Evolutionary conservation across 2,329 filamentous ascomycete species (phyloP).

Genomic region (Chrysoporthe cubensis): DNA sequence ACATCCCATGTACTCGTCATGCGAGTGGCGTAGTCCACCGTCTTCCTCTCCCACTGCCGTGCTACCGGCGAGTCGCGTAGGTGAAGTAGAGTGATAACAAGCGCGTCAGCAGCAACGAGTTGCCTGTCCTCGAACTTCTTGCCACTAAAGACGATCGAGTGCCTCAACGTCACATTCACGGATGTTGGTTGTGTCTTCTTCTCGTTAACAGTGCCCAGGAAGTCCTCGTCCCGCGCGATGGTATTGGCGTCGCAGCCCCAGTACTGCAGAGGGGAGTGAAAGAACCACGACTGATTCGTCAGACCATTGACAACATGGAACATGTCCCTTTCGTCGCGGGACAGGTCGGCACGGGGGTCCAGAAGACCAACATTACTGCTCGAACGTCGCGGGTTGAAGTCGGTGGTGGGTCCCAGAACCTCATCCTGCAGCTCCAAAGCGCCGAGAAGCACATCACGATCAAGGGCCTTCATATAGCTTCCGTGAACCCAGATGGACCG

Average conservation of each 20-base stretch:
- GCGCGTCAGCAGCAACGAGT: constrained; percentile 73
- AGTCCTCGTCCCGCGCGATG: constrained; percentile 63
- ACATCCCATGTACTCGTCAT: constrained; percentile 63
- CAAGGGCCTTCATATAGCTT: constrained; percentile 76
- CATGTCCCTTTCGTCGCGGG: constrained; percentile 53
- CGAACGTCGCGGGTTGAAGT: constrained; percentile 55
- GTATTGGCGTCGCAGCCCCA: constrained; percentile 69
- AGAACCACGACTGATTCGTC: constrained; percentile 71
- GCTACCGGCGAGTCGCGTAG: constrained; percentile 67
- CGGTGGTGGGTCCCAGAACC: constrained; percentile 63
- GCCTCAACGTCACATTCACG: constrained; percentile 74
- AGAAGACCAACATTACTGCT: constrained; percentile 35
- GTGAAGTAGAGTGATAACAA: constrained; percentile 78
- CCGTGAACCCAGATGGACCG: constrained; percentile 82
- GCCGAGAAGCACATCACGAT: constrained; percentile 65
- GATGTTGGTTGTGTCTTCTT: constrained; percentile 64
- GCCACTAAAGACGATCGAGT: constrained; percentile 82
- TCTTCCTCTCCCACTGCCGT: constrained; percentile 65
- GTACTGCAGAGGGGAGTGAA: constrained; percentile 82
- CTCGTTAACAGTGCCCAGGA: constrained; percentile 71
- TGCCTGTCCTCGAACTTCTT: constrained; percentile 72
- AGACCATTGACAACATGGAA: constrained; percentile 64
- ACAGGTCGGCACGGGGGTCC: constrained; percentile 43
- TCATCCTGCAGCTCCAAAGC: constrained; percentile 73
- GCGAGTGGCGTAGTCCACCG: constrained; percentile 54